Evolutionary conservation across 129 eudicot genomes (phyloP), one percentile per base, ranked within the genome.

Genomic region (Chrysanthemum seticuspe): DNA sequence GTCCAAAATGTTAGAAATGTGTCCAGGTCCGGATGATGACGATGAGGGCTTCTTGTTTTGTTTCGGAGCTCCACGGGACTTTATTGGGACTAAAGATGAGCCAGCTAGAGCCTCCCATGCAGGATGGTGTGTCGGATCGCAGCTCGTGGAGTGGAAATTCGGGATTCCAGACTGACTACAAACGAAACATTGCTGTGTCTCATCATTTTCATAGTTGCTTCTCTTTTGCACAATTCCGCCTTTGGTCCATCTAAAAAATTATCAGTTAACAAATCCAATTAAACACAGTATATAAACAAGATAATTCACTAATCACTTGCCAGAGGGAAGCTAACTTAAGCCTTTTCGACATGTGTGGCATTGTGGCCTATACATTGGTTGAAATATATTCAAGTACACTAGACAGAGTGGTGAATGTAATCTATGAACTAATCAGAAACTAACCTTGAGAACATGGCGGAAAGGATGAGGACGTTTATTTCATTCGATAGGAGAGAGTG

Each of bases 31-130:
- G 29, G 73, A 47, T 13, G 50, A 21, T 18, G 67, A 62, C 7
- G 58, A 53, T 1, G 58, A 53, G 19, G 58, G 18, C 14, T 31
- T 52, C 18, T 53, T 56, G 63, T 59, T 40, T 53, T 19, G 74
- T 47, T n/a, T 65, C 10, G 70, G 13, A 10, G 34, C 61, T 16
- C 3, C 40, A 13, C 84, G 81, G 78, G 77, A 36, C 2, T 73
- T 76, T 51, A 81, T 74, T 0, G 97, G 97, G 69, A 83, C 31
- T 11, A 93, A 67, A 13, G 87, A 84, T 9, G 98, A 89, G 27
- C 98, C 97, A 59, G 98, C 95, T 5, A 58, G 73, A 14, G 83
- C 79, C 83, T 81, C 83, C 86, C 84, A 82, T 58, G 63, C 57
- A 9, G 86, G 74, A 19, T 67, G 82, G 25, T 56, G 70, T 10